Percentiles rank a stretch among this genome's conserved stretches.
Conservation (phyloP, 129 eudicot species). For the Smallanthus sonchifolius region DNA sequence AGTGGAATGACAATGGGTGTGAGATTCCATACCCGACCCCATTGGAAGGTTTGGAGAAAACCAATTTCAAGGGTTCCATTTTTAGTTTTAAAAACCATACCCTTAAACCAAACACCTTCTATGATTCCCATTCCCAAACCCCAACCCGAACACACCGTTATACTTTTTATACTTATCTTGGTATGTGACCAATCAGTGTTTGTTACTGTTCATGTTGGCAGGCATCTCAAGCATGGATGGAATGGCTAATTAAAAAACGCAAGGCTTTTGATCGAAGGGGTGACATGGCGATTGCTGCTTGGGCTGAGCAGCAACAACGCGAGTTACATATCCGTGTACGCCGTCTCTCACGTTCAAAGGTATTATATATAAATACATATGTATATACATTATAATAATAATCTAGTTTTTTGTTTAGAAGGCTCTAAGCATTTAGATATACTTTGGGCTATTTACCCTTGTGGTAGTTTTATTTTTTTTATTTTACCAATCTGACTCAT, state of each 20-base stretch:
- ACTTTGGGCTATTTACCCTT: not conserved
- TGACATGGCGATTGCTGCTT: conserved; percentile 96
- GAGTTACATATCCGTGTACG: conserved; percentile 85
- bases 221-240: conserved; percentile 99
- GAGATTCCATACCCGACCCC: not conserved
- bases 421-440: not conserved
- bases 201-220: conserved; percentile 22
- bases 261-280: conserved; percentile 98
- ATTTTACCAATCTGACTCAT: not conserved
- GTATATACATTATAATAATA: too few species aligned
- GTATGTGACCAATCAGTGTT: not conserved
- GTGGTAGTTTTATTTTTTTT: not conserved
- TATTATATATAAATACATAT: conserved; percentile 13
- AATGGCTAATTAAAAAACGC: conserved; percentile 90
- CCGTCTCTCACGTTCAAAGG: conserved; percentile 98
- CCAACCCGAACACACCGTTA: not conserved
- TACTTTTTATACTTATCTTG: not conserved
- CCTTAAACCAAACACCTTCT: not conserved
- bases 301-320: conserved; percentile 98
- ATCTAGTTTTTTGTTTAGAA: not conserved
- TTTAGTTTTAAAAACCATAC: not conserved
- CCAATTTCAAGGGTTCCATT: too few species aligned
- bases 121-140: not conserved
- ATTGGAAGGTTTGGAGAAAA: not conserved
- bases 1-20: not conserved